These are phyloP conservation scores for Crucihimalaya himalaica DNA, from an alignment of 345 rosid species.

Conservation along the genomic window DNA sequence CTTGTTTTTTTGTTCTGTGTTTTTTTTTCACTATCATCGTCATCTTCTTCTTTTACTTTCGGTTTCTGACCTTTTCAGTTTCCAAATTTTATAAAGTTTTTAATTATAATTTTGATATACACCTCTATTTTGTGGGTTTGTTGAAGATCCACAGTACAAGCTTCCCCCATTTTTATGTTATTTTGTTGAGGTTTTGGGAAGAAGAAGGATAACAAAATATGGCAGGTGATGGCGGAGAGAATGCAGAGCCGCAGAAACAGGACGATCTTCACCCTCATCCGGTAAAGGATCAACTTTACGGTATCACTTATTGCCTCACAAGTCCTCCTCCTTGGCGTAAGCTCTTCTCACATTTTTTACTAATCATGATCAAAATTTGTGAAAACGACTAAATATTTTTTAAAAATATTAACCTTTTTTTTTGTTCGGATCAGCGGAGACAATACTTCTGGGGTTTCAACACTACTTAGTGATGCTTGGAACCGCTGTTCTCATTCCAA, in stretches of 20 bases:
- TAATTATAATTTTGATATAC: neutral
- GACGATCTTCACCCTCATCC: conserved; percentile 94
- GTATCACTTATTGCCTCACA: conserved; percentile 75
- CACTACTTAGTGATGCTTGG: conserved; percentile 97
- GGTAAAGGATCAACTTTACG: conserved; percentile 79
- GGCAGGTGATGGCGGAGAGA: conserved; percentile 62
- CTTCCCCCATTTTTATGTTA: neutral
- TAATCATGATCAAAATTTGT: neutral
- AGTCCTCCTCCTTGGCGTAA: conserved; percentile 99
- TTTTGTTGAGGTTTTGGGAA: neutral
- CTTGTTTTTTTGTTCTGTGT: neutral
- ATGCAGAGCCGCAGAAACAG: conserved; percentile 75
- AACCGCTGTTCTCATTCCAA: conserved; percentile 80
- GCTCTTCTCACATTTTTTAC: conserved; percentile 25
- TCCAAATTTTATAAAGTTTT: neutral
- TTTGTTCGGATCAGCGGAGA: conserved; percentile 63
- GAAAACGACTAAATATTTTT: neutral
- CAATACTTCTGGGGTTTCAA: conserved; percentile 85
- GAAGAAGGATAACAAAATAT: neutral
- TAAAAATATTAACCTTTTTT: neutral
- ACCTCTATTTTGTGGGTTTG: neutral
- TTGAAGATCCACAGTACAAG: neutral
- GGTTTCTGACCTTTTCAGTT: conserved; percentile 19
- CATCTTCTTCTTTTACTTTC: conserved; percentile 6
- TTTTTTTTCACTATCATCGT: neutral